phyloP scores from a whole-genome alignment of 768 basidiomycete species.

The Mycena latifolia region DNA sequence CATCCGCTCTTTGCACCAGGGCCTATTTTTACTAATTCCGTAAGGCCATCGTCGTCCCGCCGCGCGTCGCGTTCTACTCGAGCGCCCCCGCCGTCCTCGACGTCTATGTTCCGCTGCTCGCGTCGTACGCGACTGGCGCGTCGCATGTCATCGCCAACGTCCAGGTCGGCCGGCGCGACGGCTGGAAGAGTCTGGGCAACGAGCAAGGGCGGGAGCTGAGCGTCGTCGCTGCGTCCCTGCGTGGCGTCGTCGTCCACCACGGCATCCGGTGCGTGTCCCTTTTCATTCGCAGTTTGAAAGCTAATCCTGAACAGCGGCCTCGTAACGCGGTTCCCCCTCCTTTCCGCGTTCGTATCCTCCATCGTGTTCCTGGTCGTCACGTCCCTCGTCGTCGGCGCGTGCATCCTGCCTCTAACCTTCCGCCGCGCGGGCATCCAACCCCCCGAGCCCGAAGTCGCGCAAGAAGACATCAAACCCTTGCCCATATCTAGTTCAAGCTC shows the following conservation, averaged over 20 bases:
- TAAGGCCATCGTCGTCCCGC: slow-evolving; percentile 72
- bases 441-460: slow-evolving; percentile 18
- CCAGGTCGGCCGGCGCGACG: slow-evolving; percentile 80
- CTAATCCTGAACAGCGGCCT: slow-evolving; percentile 64
- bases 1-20: not conserved
- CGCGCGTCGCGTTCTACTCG: slow-evolving; percentile 54
- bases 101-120: slow-evolving; percentile 70
- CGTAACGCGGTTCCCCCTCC: slow-evolving; percentile 75
- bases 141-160: slow-evolving; percentile 67
- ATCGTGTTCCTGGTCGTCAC: slow-evolving; percentile 61
- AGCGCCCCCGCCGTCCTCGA: slow-evolving; percentile 54
- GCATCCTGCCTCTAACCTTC: slow-evolving; percentile 62
- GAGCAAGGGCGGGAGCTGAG: slow-evolving; percentile 83
- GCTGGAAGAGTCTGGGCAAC: slow-evolving; percentile 76
- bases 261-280: slow-evolving; percentile 70
- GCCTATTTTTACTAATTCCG: slow-evolving; percentile 19
- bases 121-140: slow-evolving; percentile 62
- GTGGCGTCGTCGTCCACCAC: slow-evolving; percentile 71
- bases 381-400: slow-evolving; percentile 59
- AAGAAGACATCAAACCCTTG: slow-evolving; percentile 13
- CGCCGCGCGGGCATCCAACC: slow-evolving; percentile 27
- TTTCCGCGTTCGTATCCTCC: slow-evolving; percentile 62
- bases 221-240: slow-evolving; percentile 70
- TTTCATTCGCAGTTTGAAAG: not conserved
- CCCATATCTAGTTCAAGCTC: slow-evolving; percentile 30